A percentile compares a stretch with the other conserved stretches of the same genome.
phyloP scores from a whole-genome alignment of 2,329 filamentous ascomycete species.

The Stylonectria norvegica region DNA sequence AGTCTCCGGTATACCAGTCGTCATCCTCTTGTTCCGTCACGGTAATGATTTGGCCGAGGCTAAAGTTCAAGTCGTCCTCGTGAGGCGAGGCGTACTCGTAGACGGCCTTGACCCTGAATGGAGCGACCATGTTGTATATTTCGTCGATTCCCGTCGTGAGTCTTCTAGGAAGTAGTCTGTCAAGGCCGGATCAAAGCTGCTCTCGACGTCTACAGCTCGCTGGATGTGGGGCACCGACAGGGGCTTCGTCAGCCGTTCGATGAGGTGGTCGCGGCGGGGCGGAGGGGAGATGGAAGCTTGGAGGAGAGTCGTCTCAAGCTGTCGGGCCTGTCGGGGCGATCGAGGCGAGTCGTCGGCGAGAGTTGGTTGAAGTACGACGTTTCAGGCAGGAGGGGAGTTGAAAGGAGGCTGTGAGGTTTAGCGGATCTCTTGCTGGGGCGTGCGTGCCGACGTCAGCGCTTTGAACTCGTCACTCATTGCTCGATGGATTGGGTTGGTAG shows the following conservation, averaged over 20 bases:
- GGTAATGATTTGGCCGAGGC: slow-evolving; percentile 82
- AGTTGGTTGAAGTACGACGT: not conserved
- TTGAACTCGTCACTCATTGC: slow-evolving; percentile 17
- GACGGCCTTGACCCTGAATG: slow-evolving; percentile 92
- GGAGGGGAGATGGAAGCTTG: slow-evolving; percentile 16
- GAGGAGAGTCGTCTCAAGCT: too few relatives aligned
- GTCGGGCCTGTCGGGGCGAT: not conserved
- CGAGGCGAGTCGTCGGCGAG: not conserved
- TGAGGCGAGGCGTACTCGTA: slow-evolving; percentile 92
- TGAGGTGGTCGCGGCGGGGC: slow-evolving; percentile 16
- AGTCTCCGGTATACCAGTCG: slow-evolving; percentile 92
- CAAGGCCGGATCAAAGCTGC: slow-evolving; percentile 26
- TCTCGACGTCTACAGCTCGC: slow-evolving; percentile 26
- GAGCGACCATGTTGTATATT: slow-evolving; percentile 61
- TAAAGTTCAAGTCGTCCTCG: slow-evolving; percentile 91
- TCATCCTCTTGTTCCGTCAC: slow-evolving; percentile 89
- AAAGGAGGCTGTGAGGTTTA: slow-evolving; percentile 30
- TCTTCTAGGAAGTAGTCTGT: slow-evolving; percentile 29
- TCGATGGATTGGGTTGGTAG: not conserved
- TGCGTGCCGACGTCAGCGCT: slow-evolving; percentile 50
- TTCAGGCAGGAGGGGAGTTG: slow-evolving; percentile 7
- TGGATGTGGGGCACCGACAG: slow-evolving; percentile 29
- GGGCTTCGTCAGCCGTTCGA: slow-evolving; percentile 30
- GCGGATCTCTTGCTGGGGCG: slow-evolving; percentile 35
- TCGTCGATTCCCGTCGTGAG: slow-evolving; percentile 14